Percentiles rank a stretch among this genome's conserved stretches.
phyloP scores from a whole-genome alignment of 1,139 yeast genomes.

The Saccharomyces pastorianus region DNA sequence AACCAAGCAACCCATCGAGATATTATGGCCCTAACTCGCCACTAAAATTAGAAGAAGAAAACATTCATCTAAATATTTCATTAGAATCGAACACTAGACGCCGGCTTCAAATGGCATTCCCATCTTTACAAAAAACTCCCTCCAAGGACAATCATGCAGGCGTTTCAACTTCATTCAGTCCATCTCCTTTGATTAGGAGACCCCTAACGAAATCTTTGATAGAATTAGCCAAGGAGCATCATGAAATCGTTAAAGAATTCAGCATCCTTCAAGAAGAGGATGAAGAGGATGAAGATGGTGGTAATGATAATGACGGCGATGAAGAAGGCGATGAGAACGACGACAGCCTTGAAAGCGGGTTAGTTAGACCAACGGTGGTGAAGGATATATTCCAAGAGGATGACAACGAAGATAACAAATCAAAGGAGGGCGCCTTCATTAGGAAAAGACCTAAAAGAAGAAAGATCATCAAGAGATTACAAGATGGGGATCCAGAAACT shows the following conservation, averaged over 20 bases:
- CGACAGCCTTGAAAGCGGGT: slow-evolving; percentile 7
- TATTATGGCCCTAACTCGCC: slow-evolving; percentile 30
- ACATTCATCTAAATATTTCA: slow-evolving; percentile 8
- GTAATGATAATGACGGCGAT: neutral
- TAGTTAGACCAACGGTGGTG: neutral
- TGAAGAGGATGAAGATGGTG: slow-evolving; percentile 5
- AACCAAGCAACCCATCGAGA: neutral
- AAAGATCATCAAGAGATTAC: slow-evolving; percentile 16
- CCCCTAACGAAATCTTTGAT: slow-evolving; percentile 22
- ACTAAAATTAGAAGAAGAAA: slow-evolving; percentile 16
- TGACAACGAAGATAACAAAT: slow-evolving; percentile 3
- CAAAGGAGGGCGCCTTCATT: slow-evolving; percentile 2
- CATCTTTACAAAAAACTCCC: slow-evolving; percentile 8
- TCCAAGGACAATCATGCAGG: slow-evolving; percentile 7
- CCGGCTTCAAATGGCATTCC: neutral
- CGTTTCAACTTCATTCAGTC: slow-evolving; percentile 15
- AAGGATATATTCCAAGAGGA: slow-evolving; percentile 8
- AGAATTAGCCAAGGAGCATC: slow-evolving; percentile 22
- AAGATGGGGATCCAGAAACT: slow-evolving; percentile 4
- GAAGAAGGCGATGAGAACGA: slow-evolving; percentile 2
- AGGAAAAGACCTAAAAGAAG: slow-evolving; percentile 8
- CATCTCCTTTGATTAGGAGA: slow-evolving; percentile 28
- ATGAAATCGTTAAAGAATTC: slow-evolving; percentile 19
- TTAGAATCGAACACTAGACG: neutral
- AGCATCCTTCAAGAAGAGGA: slow-evolving; percentile 2